Conservation (phyloP, 2,329 filamentous ascomycete species). For the Metarhizium robertsii region DNA sequence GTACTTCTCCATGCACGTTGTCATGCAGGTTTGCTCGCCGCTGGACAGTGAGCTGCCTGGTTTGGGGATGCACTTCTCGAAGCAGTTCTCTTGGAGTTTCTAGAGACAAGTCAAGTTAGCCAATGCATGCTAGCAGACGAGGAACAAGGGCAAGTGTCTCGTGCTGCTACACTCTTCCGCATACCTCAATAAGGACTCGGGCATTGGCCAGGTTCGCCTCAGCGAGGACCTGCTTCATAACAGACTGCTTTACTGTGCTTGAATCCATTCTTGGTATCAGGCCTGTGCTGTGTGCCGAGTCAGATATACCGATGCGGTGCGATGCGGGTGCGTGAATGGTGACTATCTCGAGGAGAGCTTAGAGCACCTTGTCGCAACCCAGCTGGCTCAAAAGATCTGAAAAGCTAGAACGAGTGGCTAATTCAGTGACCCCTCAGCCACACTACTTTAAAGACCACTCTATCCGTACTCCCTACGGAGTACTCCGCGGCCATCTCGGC, state of each 20-base stretch:
- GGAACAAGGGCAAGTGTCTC: background rate
- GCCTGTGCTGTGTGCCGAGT: background rate
- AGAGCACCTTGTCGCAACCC: background rate
- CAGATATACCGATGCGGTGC: background rate
- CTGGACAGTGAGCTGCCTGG: constrained; percentile 58
- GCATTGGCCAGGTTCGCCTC: constrained; percentile 62
- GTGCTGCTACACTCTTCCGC: constrained; percentile 5
- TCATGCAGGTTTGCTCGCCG: constrained; percentile 62
- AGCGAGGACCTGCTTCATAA: constrained; percentile 55
- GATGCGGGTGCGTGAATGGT: background rate
- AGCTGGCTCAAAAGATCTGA: background rate
- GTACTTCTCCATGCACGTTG: constrained; percentile 77
- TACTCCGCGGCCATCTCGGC: no score
- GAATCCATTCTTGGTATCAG: constrained; percentile 42
- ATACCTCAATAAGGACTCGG: constrained; percentile 58
- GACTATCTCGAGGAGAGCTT: background rate
- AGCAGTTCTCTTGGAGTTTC: constrained; percentile 78
- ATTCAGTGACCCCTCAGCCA: background rate
- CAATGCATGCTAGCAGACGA: background rate
- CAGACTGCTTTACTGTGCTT: constrained; percentile 47
- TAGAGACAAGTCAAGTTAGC: constrained; percentile 21
- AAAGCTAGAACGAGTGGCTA: background rate
- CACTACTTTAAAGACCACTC: background rate
- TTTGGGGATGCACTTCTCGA: constrained; percentile 65
- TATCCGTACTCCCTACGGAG: background rate